Evolutionary conservation across 2,329 filamentous ascomycete species (phyloP).

Genomic region (Claviceps sorghi): DNA sequence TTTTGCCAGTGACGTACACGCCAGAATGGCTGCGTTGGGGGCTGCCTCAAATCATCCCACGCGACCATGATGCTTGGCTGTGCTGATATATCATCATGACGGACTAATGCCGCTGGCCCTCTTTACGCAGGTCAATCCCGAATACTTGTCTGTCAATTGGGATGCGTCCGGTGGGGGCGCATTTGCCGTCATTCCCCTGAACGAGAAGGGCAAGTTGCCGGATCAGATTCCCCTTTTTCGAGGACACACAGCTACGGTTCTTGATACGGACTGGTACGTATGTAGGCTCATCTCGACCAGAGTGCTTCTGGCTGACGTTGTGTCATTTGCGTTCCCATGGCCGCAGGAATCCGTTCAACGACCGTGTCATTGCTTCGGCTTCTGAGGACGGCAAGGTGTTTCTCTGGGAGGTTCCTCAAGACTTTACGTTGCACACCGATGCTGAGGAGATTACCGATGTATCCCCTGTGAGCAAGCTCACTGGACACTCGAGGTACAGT

Average conservation of each 20-base stretch:
- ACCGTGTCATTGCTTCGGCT: conserved; percentile 78
- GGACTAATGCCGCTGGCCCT: conserved; percentile 4
- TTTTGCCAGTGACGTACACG: background rate
- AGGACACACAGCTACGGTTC: conserved; percentile 85
- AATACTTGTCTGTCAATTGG: conserved; percentile 97
- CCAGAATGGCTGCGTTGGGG: background rate
- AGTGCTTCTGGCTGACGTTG: background rate
- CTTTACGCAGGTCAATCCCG: conserved; percentile 63
- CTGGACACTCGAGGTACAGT: conserved; percentile 66
- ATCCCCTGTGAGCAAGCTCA: conserved; percentile 63
- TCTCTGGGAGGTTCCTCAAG: conserved; percentile 84
- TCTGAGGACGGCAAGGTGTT: conserved; percentile 97
- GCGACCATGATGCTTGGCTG: background rate
- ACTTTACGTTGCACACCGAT: conserved; percentile 73
- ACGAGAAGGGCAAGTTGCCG: conserved; percentile 78
- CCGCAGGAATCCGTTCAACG: conserved; percentile 84
- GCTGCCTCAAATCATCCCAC: background rate
- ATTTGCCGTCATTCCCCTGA: conserved; percentile 86
- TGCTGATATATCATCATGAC: background rate
- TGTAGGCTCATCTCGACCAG: background rate
- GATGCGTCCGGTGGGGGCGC: conserved; percentile 90
- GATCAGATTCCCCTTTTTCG: conserved; percentile 91
- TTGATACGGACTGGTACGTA: conserved; percentile 85
- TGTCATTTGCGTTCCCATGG: background rate
- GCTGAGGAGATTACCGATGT: conserved; percentile 74